A percentile compares a stretch with the other conserved stretches of the same genome.
Conservation (phyloP, 495 filamentous ascomycete genomes). For the Penicillium subrubescens region DNA sequence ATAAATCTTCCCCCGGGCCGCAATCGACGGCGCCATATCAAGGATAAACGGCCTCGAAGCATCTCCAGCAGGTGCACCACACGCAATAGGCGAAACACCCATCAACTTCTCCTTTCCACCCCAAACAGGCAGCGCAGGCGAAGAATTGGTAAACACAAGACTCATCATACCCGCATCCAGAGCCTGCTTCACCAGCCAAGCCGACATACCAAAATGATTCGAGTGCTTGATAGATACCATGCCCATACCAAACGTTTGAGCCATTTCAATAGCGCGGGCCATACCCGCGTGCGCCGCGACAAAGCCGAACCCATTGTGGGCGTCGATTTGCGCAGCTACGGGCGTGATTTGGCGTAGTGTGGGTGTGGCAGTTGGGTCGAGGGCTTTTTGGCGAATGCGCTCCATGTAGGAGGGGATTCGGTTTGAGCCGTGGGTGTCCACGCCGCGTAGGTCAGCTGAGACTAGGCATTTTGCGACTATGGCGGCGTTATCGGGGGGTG, state of each 20-base stretch:
- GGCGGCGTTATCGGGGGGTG: conserved; percentile 54
- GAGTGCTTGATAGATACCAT: conserved; percentile 71
- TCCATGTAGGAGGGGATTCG: conserved; percentile 76
- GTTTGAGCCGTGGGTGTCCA: conserved; percentile 78
- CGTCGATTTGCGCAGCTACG: conserved; percentile 67
- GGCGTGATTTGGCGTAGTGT: conserved; percentile 62
- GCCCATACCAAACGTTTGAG: conserved; percentile 66
- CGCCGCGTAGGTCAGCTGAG: conserved; percentile 72
- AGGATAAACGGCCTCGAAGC: conserved; percentile 62
- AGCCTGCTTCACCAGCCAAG: conserved; percentile 76
- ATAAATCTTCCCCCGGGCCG: conserved; percentile 75
- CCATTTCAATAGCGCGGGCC: conserved; percentile 63
- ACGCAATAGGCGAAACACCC: conserved; percentile 78
- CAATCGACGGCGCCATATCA: conserved; percentile 77
- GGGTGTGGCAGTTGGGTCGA: conserved; percentile 60
- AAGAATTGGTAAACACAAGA: conserved; percentile 79
- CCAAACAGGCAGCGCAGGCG: conserved; percentile 73
- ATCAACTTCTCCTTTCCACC: conserved; percentile 67
- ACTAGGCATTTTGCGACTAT: conserved; percentile 67
- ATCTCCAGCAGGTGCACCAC: conserved; percentile 66
- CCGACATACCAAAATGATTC: conserved; percentile 82
- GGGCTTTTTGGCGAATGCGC: conserved; percentile 65
- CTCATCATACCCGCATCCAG: conserved; percentile 71
- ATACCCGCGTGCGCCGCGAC: conserved; percentile 66
- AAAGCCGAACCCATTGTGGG: conserved; percentile 74